Evolutionary conservation across 2,329 filamentous ascomycete species (phyloP), one percentile per base, ranked within the genome.

Genomic region (Cladosporium sp.): DNA sequence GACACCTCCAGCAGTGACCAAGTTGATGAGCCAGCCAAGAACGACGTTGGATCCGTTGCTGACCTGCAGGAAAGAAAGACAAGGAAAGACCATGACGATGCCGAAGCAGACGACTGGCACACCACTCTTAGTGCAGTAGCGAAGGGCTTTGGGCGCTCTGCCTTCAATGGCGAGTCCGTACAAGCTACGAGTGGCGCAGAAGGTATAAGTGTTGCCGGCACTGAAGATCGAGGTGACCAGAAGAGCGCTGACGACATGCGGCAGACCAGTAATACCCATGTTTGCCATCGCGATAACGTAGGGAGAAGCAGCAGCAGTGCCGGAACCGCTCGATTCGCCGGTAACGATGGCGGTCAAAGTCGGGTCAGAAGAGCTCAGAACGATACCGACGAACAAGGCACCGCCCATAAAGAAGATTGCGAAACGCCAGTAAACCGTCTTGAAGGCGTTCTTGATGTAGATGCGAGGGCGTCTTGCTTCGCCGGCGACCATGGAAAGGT

Each of bases 61-160:
- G 34, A 78, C 74, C 8, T 70, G 68, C n/a, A 76, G 66, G 70
- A 79, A 79, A 5, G 72, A 67, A 18, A 79, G 69, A 48, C 76
- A 69, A 1, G 75, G 74, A 67, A 79, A 78, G 58, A 75, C 63
- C 58, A 61, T 61, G 36, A 58, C 56, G 71, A 78, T 75, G 39
- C 66, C 70, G 74, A 88, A 86, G 71, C 83, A 84, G 72, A 82
- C 87, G 70, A 88, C 82, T 11, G 86, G 86, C 0, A 88, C 86
- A 71, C 88, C 88, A 13, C 83, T 82, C 68, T 80, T 82, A 10
- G 84, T 90, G 72, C 83, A 86, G 74, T 85, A 83, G 67, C 82
- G 80, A 23, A 90, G 80, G 72, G 89, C 73, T 49, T 76, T 78
- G 0, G 84, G 84, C 0, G 84, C 84, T 51, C 81, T 77, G 18